Evolutionary conservation across 2,329 filamentous ascomycete species (phyloP).

Genomic region (Fusarium torreyae): DNA sequence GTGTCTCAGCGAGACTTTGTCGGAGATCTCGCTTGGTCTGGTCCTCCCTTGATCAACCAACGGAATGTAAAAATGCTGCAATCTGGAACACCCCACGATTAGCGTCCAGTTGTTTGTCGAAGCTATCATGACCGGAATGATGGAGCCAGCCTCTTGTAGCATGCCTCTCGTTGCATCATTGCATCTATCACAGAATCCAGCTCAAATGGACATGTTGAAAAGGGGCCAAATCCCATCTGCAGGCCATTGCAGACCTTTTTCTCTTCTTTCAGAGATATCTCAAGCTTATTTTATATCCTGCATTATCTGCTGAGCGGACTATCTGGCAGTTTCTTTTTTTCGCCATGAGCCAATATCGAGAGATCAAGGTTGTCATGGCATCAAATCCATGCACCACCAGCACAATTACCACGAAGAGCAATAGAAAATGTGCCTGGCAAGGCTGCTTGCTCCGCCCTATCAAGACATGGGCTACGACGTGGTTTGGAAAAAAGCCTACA

Average conservation of each 20-base stretch:
- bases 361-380: conserved; percentile 41
- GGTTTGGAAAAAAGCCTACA: conserved; percentile 17
- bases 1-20: neutral
- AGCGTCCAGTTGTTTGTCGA: conserved; percentile 3
- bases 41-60: conserved; percentile 35
- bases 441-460: conserved; percentile 33
- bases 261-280: neutral
- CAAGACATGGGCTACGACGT: conserved; percentile 22
- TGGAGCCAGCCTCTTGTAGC: conserved; percentile 25
- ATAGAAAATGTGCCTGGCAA: conserved; percentile 20
- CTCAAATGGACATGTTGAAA: conserved; percentile 21
- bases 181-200: neutral
- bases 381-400: conserved; percentile 3
- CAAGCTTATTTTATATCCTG: neutral
- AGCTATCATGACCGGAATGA: conserved; percentile 36
- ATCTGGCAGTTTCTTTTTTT: neutral
- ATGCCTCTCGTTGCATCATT: conserved; percentile 23
- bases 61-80: conserved; percentile 33
- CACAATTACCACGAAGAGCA: neutral
- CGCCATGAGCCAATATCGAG: conserved; percentile 29
- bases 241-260: too few relatives aligned
- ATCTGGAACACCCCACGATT: conserved; percentile 27
- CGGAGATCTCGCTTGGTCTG: neutral
- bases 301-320: conserved; percentile 24
- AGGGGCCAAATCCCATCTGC: conserved; percentile 13